A percentile compares a stretch with the other conserved stretches of the same genome.
These are phyloP conservation scores for Dioszegia crocea DNA, from an alignment of 768 basidiomycete species.

Conservation along the genomic window DNA sequence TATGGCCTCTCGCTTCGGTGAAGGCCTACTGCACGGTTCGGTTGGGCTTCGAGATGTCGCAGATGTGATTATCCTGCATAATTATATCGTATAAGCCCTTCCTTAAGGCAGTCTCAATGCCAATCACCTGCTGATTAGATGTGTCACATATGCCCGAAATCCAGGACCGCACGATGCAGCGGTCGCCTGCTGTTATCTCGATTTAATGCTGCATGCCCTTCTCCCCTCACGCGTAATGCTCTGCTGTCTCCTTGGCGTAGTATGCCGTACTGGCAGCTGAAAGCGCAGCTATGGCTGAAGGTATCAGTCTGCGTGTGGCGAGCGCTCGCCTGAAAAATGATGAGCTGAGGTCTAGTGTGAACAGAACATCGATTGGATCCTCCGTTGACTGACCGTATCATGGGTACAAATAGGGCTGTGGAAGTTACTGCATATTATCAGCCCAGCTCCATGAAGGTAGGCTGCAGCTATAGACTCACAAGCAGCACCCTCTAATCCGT, in stretches of 20 bases:
- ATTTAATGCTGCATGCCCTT: too few relatives aligned
- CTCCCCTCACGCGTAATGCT: conserved; percentile 1
- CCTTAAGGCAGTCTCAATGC: too few relatives aligned
- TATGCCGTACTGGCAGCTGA: conserved; percentile 13
- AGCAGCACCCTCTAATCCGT: conserved; percentile 47
- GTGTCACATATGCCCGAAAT: too few relatives aligned
- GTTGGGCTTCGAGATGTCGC: too few relatives aligned
- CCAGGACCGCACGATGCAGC: too few relatives aligned
- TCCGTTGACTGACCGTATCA: conserved; percentile 4
- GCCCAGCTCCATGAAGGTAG: not conserved
- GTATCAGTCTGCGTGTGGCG: not conserved
- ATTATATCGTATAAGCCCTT: too few relatives aligned
- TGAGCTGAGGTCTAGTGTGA: not conserved
- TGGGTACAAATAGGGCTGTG: conserved; percentile 9
- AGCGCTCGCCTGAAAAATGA: conserved; percentile 5
- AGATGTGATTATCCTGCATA: too few relatives aligned
- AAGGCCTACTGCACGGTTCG: too few relatives aligned
- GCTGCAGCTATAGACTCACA: conserved; percentile 26
- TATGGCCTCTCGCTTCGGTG: too few relatives aligned
- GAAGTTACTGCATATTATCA: conserved; percentile 8
- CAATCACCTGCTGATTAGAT: too few relatives aligned
- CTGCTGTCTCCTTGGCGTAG: conserved; percentile 12
- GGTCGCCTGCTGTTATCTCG: too few relatives aligned
- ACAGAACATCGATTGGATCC: not conserved
- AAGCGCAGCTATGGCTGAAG: conserved; percentile 4